Evolutionary conservation across 129 eudicot species (phyloP).

Genomic region (Helichrysum umbraculigerum): DNA sequence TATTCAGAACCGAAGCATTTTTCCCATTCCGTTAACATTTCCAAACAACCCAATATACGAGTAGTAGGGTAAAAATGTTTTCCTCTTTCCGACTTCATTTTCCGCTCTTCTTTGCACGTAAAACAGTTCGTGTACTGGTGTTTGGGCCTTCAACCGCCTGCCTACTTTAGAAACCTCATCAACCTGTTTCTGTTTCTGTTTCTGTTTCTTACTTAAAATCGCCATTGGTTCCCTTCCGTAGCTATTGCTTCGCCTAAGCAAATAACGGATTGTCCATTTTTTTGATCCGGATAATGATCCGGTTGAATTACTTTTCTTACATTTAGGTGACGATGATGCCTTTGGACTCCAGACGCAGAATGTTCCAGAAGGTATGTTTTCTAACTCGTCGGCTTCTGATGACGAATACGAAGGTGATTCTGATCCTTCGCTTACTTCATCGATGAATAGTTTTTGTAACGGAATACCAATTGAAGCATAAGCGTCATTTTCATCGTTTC

Average conservation of each 20-base stretch:
- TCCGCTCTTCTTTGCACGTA: conserved; percentile 51
- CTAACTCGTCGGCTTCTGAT: conserved; percentile 54
- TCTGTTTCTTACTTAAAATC: conserved; percentile 36
- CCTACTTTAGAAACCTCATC: background rate
- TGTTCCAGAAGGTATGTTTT: conserved; percentile 45
- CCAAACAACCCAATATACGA: background rate
- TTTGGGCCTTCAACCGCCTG: conserved; percentile 5
- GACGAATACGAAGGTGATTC: conserved; percentile 51
- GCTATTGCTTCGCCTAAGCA: conserved; percentile 60
- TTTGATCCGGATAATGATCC: conserved; percentile 56
- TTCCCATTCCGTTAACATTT: background rate
- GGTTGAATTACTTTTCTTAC: conserved; percentile 72
- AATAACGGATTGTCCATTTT: conserved; percentile 58
- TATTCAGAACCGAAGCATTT: background rate
- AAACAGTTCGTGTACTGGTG: conserved; percentile 48
- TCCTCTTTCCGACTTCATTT: conserved; percentile 48
- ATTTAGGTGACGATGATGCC: conserved; percentile 32
- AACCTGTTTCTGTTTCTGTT: conserved; percentile 25
- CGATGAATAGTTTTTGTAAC: conserved; percentile 31
- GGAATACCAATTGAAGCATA: conserved; percentile 14
- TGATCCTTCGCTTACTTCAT: background rate
- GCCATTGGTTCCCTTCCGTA: conserved; percentile 58
- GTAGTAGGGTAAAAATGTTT: conserved; percentile 66
- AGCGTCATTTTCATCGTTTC: background rate
- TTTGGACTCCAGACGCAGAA: conserved; percentile 74